Evolutionary conservation across 129 eudicot species (phyloP).

Genomic region (Helichrysum umbraculigerum): DNA sequence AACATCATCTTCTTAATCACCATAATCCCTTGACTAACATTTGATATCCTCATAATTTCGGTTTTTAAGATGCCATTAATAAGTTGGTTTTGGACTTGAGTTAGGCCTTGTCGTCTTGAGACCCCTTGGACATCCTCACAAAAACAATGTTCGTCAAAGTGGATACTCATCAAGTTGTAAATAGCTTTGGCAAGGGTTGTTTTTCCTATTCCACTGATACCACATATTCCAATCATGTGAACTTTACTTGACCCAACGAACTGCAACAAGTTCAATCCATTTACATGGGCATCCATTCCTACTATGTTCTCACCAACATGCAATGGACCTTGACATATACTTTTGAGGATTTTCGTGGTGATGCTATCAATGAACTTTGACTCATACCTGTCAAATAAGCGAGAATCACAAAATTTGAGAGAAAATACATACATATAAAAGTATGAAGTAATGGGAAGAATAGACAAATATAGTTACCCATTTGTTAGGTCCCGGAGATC

Average conservation of each 20-base stretch:
- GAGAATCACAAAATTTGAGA: neutral
- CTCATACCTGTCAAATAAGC: neutral
- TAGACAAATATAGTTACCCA: no score
- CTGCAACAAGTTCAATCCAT: neutral
- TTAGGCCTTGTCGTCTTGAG: no score
- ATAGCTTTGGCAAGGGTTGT: constrained; percentile 20
- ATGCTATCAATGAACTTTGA: neutral
- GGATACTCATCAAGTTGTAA: neutral
- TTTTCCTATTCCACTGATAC: constrained; percentile 12
- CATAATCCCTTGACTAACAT: no score
- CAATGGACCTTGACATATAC: neutral
- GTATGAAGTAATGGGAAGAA: no score
- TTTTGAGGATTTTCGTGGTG: neutral
- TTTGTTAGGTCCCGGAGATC: no score
- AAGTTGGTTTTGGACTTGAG: no score
- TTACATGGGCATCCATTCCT: no score
- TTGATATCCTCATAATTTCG: no score
- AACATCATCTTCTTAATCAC: no score
- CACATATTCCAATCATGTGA: constrained; percentile 9
- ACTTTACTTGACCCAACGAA: neutral
- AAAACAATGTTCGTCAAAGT: neutral
- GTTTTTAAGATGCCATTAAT: no score
- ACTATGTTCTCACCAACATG: neutral
- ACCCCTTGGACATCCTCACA: no score
- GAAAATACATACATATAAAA: no score